A percentile compares a stretch with the other conserved stretches of the same genome.
Evolutionary conservation across 169 alveolate genomes (phyloP).

Genomic region (Babesia divergens): DNA sequence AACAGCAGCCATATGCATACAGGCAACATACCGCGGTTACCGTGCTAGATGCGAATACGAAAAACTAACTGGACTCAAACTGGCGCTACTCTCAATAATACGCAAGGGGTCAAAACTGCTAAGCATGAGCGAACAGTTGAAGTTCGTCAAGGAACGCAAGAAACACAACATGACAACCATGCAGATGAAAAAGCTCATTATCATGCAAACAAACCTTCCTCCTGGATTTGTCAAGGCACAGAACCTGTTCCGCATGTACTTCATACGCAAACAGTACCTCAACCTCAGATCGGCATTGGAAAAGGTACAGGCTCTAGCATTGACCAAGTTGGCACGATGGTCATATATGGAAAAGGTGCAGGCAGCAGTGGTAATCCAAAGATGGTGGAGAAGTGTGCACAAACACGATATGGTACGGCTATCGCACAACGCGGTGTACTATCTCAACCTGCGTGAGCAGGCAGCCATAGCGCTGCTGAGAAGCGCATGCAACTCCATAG

Average conservation of each 20-base stretch:
- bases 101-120: conserved; percentile 73
- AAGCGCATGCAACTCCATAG: neutral
- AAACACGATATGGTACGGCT: conserved; percentile 14
- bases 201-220: conserved; percentile 59
- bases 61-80: conserved; percentile 48
- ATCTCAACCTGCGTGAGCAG: conserved; percentile 38
- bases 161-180: conserved; percentile 39
- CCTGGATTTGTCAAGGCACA: conserved; percentile 70
- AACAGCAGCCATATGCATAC: conserved; percentile 49
- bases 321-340: conserved; percentile 65
- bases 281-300: conserved; percentile 47
- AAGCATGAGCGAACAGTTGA: conserved; percentile 63
- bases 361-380: conserved; percentile 65
- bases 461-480: conserved; percentile 11
- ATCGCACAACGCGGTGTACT: conserved; percentile 29
- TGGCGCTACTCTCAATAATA: conserved; percentile 66
- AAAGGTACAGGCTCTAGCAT: conserved; percentile 69
- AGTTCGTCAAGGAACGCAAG: conserved; percentile 62
- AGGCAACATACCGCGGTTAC: conserved; percentile 58
- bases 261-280: conserved; percentile 66
- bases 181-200: conserved; percentile 68
- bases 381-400: conserved; percentile 70
- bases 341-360: conserved; percentile 46
- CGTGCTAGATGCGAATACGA: conserved; percentile 25
- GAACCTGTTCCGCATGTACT: conserved; percentile 71